Percentiles rank a stretch among this genome's conserved stretches.
phyloP scores from a whole-genome alignment of 768 basidiomycete species.

The Mycena crocata region DNA sequence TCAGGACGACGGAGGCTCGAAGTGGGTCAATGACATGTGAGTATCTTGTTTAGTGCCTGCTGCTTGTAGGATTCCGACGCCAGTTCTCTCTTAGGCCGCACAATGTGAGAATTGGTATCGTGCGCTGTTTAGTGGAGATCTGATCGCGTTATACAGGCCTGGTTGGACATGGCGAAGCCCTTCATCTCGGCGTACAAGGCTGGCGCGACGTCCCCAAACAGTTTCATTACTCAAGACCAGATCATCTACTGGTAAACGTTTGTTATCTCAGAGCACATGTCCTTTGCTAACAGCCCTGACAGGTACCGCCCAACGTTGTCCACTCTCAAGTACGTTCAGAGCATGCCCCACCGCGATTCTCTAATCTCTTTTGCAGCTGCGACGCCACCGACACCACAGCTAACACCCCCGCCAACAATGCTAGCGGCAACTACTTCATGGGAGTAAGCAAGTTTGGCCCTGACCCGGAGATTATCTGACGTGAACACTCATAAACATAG shows the following conservation, averaged over 20 bases:
- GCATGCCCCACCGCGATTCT: background rate
- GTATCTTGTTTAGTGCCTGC: background rate
- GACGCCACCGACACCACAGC: slow-evolving; percentile 32
- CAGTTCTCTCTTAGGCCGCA: slow-evolving; percentile 21
- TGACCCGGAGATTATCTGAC: background rate
- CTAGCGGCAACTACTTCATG: slow-evolving; percentile 30
- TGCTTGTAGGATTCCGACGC: background rate
- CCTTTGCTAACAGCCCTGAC: background rate
- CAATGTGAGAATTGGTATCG: slow-evolving; percentile 4
- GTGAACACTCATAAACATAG: background rate
- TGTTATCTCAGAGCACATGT: background rate
- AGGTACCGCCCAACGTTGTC: slow-evolving; percentile 31
- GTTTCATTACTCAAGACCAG: slow-evolving; percentile 32
- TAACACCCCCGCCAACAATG: slow-evolving; percentile 32
- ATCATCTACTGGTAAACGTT: slow-evolving; percentile 29
- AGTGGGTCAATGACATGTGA: slow-evolving; percentile 36
- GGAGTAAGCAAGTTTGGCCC: slow-evolving; percentile 1
- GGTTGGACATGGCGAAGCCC: slow-evolving; percentile 59
- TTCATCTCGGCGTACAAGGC: slow-evolving; percentile 60
- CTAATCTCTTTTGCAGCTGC: slow-evolving; percentile 7
- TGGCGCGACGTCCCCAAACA: slow-evolving; percentile 40
- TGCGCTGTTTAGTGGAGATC: background rate
- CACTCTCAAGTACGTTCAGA: slow-evolving; percentile 19
- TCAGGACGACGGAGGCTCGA: slow-evolving; percentile 30
- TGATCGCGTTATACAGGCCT: slow-evolving; percentile 30